Percentiles rank a stretch among this genome's conserved stretches.
Conservation (phyloP, 305 asterid species). For the Petunia hybrid region DNA sequence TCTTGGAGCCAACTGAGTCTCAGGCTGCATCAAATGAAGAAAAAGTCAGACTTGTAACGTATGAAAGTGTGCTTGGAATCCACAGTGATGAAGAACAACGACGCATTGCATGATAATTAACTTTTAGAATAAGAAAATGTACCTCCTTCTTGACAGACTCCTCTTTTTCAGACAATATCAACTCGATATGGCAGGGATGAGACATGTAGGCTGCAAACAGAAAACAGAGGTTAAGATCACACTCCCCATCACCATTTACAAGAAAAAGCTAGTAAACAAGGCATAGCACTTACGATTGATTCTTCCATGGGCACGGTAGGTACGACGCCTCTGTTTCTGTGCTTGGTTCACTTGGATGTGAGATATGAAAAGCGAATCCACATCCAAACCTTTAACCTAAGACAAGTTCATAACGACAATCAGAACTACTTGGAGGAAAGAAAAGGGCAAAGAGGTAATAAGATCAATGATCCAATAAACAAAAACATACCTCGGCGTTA, state of each 20-base stretch:
- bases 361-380: conserved; percentile 66
- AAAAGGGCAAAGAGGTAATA: neutral
- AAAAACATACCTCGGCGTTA: conserved; percentile 58
- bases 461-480: neutral
- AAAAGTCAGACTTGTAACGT: neutral
- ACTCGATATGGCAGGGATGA: conserved; percentile 69
- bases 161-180: conserved; percentile 59
- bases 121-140: neutral
- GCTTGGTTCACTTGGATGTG: conserved; percentile 76
- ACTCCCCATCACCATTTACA: neutral
- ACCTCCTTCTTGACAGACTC: conserved; percentile 62
- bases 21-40: conserved; percentile 46
- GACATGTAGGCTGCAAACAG: conserved; percentile 62
- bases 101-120: neutral
- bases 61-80: neutral
- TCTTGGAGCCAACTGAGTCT: conserved; percentile 57
- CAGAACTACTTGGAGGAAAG: neutral
- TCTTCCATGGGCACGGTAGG: conserved; percentile 73
- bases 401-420: neutral
- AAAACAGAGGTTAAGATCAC: too few relatives aligned
- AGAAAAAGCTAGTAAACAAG: neutral
- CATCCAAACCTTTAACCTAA: conserved; percentile 76
- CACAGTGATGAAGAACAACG: neutral
- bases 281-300: conserved; percentile 54
- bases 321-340: conserved; percentile 34